Evolutionary conservation across 129 eudicot genomes (phyloP).

Genomic region (Escallonia rubra): DNA sequence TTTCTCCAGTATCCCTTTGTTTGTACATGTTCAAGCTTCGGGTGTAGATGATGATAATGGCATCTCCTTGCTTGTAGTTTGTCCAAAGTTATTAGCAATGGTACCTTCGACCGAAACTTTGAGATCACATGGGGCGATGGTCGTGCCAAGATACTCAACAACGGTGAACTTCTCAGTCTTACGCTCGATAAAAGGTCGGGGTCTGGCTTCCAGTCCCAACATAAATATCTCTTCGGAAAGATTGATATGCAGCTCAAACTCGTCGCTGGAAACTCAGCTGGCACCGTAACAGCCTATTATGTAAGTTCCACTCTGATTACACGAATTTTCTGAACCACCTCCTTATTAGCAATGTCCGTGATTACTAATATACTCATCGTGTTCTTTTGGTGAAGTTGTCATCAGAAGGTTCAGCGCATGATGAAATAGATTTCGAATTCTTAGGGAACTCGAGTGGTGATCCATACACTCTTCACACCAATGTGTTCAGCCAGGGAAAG

Average conservation of each 20-base stretch:
- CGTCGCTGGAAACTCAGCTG: conserved; percentile 44
- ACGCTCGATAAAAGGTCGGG: conserved; percentile 40
- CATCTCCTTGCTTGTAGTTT: no score
- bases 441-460: neutral
- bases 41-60: no score
- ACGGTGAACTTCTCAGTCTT: conserved; percentile 31
- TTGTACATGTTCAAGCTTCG: no score
- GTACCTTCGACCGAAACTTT: conserved; percentile 3
- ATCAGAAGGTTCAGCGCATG: neutral
- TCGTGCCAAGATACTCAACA: conserved; percentile 29
- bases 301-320: conserved; percentile 5
- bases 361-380: no score
- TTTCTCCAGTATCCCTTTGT: no score
- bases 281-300: conserved; percentile 36
- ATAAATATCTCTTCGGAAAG: conserved; percentile 23
- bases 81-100: no score
- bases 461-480: conserved; percentile 1
- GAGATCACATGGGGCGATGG: conserved; percentile 42
- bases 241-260: conserved; percentile 44
- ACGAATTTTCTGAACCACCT: no score
- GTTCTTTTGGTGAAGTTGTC: neutral
- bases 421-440: conserved; percentile 4
- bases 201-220: conserved; percentile 39
- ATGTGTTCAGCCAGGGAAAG: neutral
- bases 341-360: no score